These are phyloP conservation scores for Ceratopteris richardii DNA, from an alignment of 75 land plant genomes.

Conservation along the genomic window DNA sequence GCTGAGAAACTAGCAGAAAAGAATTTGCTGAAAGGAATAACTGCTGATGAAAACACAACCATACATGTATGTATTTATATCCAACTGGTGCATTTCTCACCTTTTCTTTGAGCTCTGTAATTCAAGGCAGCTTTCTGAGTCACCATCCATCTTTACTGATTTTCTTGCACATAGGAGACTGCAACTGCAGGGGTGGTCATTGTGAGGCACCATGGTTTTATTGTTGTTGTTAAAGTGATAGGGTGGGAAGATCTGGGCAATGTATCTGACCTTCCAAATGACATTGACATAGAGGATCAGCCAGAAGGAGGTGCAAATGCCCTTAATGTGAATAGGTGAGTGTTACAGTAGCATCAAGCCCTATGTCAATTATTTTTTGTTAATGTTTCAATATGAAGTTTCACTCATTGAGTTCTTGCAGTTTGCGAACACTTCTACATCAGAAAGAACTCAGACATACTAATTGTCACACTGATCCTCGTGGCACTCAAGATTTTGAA, in stretches of 20 bases:
- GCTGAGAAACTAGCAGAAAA: slow-evolving; percentile 48
- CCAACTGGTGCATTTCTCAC: not conserved
- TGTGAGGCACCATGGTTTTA: slow-evolving; percentile 75
- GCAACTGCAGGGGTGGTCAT: slow-evolving; percentile 74
- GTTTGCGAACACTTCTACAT: slow-evolving; percentile 76
- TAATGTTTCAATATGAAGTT: too few relatives aligned
- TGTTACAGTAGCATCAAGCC: not conserved
- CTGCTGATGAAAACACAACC: slow-evolving; percentile 93
- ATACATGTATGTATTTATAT: slow-evolving; percentile 58
- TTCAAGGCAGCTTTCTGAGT: not conserved
- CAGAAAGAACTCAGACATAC: slow-evolving; percentile 26
- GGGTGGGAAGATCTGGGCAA: slow-evolving; percentile 16
- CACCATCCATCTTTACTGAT: not conserved
- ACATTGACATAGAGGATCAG: slow-evolving; percentile 82
- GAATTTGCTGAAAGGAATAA: slow-evolving; percentile 90
- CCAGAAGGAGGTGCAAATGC: slow-evolving; percentile 97
- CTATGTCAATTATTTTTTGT: not conserved
- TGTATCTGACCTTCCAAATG: slow-evolving; percentile 27
- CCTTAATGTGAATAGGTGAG: slow-evolving; percentile 84
- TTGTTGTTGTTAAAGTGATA: slow-evolving; percentile 65
- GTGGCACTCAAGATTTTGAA: slow-evolving; percentile 33
- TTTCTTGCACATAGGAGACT: slow-evolving; percentile 48
- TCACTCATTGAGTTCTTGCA: slow-evolving; percentile 41
- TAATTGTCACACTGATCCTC: not conserved
- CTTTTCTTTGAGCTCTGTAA: too few relatives aligned